These are phyloP conservation scores for Bruguiera gymnorhiza DNA, from an alignment of 345 rosid genomes.

Conservation along the genomic window DNA sequence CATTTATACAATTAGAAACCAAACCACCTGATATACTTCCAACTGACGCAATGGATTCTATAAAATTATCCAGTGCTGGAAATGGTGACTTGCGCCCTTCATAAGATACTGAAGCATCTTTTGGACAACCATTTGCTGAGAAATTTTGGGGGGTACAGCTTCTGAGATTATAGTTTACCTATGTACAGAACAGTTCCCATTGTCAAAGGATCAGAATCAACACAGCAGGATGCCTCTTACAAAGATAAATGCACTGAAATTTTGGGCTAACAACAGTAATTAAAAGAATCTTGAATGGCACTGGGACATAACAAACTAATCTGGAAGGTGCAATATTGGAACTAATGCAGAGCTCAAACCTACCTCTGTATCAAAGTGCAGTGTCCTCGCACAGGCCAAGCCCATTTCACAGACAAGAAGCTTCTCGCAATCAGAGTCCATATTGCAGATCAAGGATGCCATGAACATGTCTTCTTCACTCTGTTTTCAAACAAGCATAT, in stretches of 20 bases:
- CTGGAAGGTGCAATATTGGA: conserved; percentile 10
- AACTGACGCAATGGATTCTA: conserved; percentile 64
- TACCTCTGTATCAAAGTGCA: conserved; percentile 92
- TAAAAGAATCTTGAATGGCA: not conserved
- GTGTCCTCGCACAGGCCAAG: conserved; percentile 77
- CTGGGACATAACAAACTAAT: not conserved
- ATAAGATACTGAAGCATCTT: conserved; percentile 43
- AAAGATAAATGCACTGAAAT: no score
- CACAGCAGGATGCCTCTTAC: not conserved
- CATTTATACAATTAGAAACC: not conserved
- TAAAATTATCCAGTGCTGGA: conserved; percentile 71
- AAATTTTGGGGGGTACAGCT: conserved; percentile 33
- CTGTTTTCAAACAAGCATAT: conserved; percentile 40
- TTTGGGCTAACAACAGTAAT: not conserved
- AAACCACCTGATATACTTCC: conserved; percentile 68
- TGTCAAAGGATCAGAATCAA: not conserved
- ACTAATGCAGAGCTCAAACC: conserved; percentile 16
- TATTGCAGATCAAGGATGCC: conserved; percentile 84
- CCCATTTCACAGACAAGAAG: conserved; percentile 88
- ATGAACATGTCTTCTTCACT: conserved; percentile 75
- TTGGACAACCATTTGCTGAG: conserved; percentile 31
- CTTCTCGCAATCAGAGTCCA: conserved; percentile 75
- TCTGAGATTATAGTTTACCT: conserved; percentile 53
- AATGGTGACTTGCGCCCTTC: conserved; percentile 72
- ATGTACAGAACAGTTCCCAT: conserved; percentile 18